Base-by-base conservation (phyloP, 768 basidiomycete species). In the Amylocystis lapponica region DNA sequence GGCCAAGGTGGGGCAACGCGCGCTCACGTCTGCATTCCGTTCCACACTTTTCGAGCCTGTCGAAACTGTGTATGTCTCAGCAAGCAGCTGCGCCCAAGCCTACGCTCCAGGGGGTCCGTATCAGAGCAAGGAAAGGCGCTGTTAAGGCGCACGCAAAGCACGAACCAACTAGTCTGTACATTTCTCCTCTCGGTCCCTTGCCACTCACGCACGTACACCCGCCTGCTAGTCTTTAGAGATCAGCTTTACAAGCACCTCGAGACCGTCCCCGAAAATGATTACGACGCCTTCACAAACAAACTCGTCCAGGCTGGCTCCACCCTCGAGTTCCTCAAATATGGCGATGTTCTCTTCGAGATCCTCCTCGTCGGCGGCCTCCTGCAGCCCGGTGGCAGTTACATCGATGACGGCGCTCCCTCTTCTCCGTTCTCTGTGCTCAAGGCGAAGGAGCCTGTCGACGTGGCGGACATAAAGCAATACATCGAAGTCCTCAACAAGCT, bases 301-400 rank as follows among this genome's bases (percentile, higher is more conserved):
- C 80, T 99, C 57, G 77, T 92, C 54, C 85, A 87, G 65, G 93
- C 94, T 44, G 95, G 94, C 32, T 81, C 85, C 20, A 83, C 88
- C 37, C 86, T 99, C 64, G 96, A 99, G 68, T 85, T 81, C 59
- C 81, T 94, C 66, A 96, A 96, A 71, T 97, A 98, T 83, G 88
- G 91, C 67, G 93, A 96, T 56, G 77, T 85, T 43, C 83, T 98
- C 56, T 98, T 96, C 67, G 94, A 99, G 69, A 79, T 96, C 70
- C 76, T 97, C 61, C 79, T 99, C 58, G 86, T 93, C 59, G 95
- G 95, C 37, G 91, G 92, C 31, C 84, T 99, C 50, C 81, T 99
- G 56, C 94, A 97, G 66, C 96, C 95, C 16, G 95, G 95, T 39
- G 95, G 95, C 47, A 79, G 72, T 56, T 93, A 88, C 67, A 57